Conservation (phyloP, 805 yeast genomes). For the Ogataea sp. region DNA sequence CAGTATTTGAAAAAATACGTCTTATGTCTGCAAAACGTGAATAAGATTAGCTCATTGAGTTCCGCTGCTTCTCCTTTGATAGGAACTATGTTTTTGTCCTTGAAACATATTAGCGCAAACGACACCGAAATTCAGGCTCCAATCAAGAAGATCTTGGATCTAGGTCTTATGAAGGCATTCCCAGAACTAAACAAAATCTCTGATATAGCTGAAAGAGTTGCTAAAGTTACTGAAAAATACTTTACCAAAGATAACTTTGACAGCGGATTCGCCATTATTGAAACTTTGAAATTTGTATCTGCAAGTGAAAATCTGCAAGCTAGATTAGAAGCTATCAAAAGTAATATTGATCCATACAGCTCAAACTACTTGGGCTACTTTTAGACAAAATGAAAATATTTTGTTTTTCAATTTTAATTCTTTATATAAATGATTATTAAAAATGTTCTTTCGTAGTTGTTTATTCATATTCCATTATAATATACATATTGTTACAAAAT, state of each 20-base stretch:
- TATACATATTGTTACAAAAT: no score
- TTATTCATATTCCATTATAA: no score
- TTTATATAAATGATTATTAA: no score
- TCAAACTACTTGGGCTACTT: slow-evolving; percentile 8
- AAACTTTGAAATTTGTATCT: slow-evolving; percentile 2
- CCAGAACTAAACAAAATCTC: slow-evolving; percentile 5
- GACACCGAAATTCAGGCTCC: slow-evolving; percentile 11
- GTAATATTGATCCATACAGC: slow-evolving; percentile 12
- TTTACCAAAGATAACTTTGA: slow-evolving; percentile 6
- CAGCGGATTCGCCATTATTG: slow-evolving; percentile 12
- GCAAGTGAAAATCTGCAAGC: slow-evolving; percentile 1
- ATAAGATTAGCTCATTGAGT: slow-evolving; percentile 17
- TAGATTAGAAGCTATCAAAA: slow-evolving; percentile 7
- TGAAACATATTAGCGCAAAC: slow-evolving; percentile 5
- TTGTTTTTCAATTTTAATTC: neutral
- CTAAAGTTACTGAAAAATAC: slow-evolving; percentile 5
- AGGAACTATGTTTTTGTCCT: slow-evolving; percentile 11
- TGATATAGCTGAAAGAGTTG: slow-evolving; percentile 7
- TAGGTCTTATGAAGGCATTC: slow-evolving; percentile 16
- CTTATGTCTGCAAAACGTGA: slow-evolving; percentile 36
- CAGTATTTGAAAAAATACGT: slow-evolving; percentile 32
- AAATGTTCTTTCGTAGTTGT: no score
- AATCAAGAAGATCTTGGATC: slow-evolving; percentile 16
- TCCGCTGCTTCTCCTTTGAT: slow-evolving; percentile 12
- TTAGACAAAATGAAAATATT: neutral